These are phyloP conservation scores for Triangularia verruculosa DNA, from an alignment of 2,329 filamentous ascomycete genomes.

Conservation along the genomic window DNA sequence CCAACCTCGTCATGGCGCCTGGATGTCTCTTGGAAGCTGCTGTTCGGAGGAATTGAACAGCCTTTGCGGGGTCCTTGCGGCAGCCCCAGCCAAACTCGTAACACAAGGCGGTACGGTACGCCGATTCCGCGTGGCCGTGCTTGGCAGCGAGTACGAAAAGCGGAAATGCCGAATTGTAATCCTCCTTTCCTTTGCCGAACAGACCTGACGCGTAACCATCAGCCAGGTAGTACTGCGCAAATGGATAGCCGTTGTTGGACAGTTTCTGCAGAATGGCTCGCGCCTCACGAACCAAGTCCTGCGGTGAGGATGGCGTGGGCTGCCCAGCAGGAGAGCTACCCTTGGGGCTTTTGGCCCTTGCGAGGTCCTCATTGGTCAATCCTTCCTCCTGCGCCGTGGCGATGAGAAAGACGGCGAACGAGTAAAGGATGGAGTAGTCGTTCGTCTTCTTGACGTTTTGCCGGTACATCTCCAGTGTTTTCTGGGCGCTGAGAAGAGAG, in stretches of 20 bases:
- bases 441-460: slow-evolving; percentile 97
- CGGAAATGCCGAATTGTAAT: slow-evolving; percentile 87
- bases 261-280: slow-evolving; percentile 84
- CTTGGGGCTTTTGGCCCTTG: slow-evolving; percentile 47
- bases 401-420: slow-evolving; percentile 93
- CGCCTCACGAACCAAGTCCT: slow-evolving; percentile 79
- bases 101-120: slow-evolving; percentile 87
- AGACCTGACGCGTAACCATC: slow-evolving; percentile 93
- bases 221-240: slow-evolving; percentile 95
- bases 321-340: slow-evolving; percentile 47
- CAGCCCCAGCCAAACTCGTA: slow-evolving; percentile 99
- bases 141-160: slow-evolving; percentile 92
- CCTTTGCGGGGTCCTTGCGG: slow-evolving; percentile 83
- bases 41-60: slow-evolving; percentile 87
- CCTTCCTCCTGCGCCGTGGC: slow-evolving; percentile 80
- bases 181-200: slow-evolving; percentile 91
- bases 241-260: slow-evolving; percentile 85
- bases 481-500: slow-evolving; percentile 83
- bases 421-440: slow-evolving; percentile 86
- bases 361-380: slow-evolving; percentile 49
- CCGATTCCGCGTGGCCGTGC: slow-evolving; percentile 94
- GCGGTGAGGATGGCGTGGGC: slow-evolving; percentile 49
- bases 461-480: slow-evolving; percentile 97
- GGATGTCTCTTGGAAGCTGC: slow-evolving; percentile 93
- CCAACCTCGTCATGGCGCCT: slow-evolving; percentile 88